Conservation (phyloP, 1,284 basidiomycete species). For the Ustilago loliicola region DNA sequence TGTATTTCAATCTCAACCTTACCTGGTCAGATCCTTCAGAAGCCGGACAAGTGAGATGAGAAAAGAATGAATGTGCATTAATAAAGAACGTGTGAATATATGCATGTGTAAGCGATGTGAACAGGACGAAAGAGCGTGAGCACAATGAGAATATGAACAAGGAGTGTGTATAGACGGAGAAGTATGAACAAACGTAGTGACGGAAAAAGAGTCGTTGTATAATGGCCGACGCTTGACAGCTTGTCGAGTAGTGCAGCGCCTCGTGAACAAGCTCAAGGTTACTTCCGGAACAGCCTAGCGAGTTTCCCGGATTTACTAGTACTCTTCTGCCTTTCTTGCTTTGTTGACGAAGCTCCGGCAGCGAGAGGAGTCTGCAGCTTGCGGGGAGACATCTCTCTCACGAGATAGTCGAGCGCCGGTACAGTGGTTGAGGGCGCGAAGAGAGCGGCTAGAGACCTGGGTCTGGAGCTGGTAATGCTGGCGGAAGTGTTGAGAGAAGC, state of each 20-base stretch:
- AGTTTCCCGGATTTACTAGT: conserved; percentile 13
- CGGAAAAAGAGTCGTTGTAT: neutral
- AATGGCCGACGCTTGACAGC: neutral
- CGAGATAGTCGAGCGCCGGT: conserved; percentile 10
- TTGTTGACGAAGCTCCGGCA: neutral
- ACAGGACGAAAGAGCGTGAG: neutral
- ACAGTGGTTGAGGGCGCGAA: conserved; percentile 14
- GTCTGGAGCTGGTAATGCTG: conserved; percentile 8
- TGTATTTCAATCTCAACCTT: neutral
- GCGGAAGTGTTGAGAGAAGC: neutral
- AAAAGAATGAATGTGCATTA: neutral
- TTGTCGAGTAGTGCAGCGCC: conserved; percentile 2
- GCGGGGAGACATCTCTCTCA: neutral
- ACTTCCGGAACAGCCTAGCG: conserved; percentile 30
- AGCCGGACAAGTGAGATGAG: too few relatives aligned
- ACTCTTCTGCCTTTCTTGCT: conserved; percentile 14
- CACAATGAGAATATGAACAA: neutral
- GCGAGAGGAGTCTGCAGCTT: conserved; percentile 5
- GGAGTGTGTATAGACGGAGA: too few relatives aligned
- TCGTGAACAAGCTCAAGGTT: neutral
- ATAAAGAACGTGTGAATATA: conserved; percentile 1
- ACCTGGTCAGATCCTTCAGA: neutral
- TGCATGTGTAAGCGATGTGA: neutral
- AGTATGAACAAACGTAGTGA: neutral
- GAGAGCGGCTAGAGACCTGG: conserved; percentile 25